phyloP scores from a whole-genome alignment of 441 rosid genomes.

The Cnidoscolus chayamansa region DNA sequence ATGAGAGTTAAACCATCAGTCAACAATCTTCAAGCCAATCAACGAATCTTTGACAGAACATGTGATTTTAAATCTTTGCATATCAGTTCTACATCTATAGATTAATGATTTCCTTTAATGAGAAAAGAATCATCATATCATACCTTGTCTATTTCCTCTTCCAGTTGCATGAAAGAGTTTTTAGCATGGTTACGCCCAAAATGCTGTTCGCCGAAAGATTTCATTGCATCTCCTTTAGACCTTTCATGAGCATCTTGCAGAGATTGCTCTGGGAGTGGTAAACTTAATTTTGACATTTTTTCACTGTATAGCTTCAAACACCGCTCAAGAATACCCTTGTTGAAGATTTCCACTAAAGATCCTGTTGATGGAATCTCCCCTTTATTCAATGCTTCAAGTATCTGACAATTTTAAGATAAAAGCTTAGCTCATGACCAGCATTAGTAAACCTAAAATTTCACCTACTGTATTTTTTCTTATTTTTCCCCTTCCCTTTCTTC shows the following conservation, averaged over 20 bases:
- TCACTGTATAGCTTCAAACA: constrained; percentile 78
- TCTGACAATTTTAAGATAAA: constrained; percentile 47
- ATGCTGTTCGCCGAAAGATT: constrained; percentile 79
- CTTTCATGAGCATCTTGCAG: constrained; percentile 64
- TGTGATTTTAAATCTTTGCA: neutral
- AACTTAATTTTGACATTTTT: constrained; percentile 50
- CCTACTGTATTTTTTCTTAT: neutral
- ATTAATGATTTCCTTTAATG: neutral
- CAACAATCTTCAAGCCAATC: constrained; percentile 6
- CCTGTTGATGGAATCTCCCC: constrained; percentile 99
- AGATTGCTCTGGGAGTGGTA: constrained; percentile 69
- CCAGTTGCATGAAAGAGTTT: constrained; percentile 69
- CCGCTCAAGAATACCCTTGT: constrained; percentile 81
- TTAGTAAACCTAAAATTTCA: neutral
- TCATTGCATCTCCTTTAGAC: constrained; percentile 53
- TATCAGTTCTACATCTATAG: neutral
- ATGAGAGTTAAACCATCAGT: neutral
- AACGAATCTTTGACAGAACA: neutral
- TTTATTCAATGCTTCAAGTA: constrained; percentile 91
- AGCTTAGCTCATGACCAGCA: constrained; percentile 12
- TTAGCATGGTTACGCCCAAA: constrained; percentile 93
- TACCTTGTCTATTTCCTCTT: constrained; percentile 86
- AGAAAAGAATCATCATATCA: constrained; percentile 3
- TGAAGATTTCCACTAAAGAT: constrained; percentile 93
- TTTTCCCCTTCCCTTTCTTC: neutral